These are phyloP conservation scores for Coprinopsis strossmayeri DNA, from an alignment of 768 basidiomycete species.

Conservation along the genomic window DNA sequence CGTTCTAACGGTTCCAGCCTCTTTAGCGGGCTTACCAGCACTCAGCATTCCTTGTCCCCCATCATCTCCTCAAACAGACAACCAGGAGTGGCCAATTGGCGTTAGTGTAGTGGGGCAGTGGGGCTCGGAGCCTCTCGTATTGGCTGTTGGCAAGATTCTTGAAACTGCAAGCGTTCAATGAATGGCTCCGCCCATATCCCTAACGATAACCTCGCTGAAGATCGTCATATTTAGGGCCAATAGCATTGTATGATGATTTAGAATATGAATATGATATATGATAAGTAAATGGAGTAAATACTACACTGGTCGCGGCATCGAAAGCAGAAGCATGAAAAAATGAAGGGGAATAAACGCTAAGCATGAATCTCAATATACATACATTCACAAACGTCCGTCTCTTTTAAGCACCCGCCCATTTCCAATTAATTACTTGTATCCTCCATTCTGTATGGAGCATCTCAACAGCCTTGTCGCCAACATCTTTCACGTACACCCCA, in stretches of 20 bases:
- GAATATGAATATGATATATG: background rate
- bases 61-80: conserved; percentile 27
- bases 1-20: conserved; percentile 87
- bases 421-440: conserved; percentile 35
- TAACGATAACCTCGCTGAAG: background rate
- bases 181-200: too few species aligned
- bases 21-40: conserved; percentile 82
- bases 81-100: conserved; percentile 79
- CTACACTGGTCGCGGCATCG: background rate
- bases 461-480: conserved; percentile 17
- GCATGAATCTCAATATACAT: background rate
- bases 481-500: conserved; percentile 28
- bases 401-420: conserved; percentile 22
- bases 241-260: background rate
- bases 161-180: background rate
- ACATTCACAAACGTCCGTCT: background rate
- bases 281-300: background rate
- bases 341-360: background rate
- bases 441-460: conserved; percentile 30
- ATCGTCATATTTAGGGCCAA: background rate
- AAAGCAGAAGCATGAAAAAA: background rate
- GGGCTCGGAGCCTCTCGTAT: conserved; percentile 64
- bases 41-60: conserved; percentile 54
- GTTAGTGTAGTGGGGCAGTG: conserved; percentile 82
- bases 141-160: conserved; percentile 38